Evolutionary conservation across 208 protist species (phyloP), one percentile per base, ranked within the genome.

Genomic region (Borovskyia barvae): DNA sequence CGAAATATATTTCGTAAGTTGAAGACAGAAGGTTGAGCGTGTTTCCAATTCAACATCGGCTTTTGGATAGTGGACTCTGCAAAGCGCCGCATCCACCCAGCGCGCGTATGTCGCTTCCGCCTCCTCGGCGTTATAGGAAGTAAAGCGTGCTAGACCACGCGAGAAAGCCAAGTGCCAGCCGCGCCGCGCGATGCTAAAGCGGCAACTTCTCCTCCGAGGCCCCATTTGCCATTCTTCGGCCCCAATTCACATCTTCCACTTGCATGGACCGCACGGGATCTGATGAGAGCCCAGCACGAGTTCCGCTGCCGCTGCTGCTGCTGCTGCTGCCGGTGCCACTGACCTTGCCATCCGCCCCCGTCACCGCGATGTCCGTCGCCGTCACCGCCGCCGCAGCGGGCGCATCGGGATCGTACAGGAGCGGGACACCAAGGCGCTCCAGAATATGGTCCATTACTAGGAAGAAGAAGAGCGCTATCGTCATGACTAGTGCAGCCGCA

Each of bases 371-470:
- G 47, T 12, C 46, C 2, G 19, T 30, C 17, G 33, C 39, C 20
- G 29, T 30, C 6, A 36, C 35, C 7, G 15, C 26, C 33, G 24
- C n/a, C 1, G 50, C 28, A 4, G 2, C 17, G 2, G 15, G 2
- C n/a, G 32, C 66, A 1, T 59, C 45, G 26, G 45, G 48, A 12
- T 65, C 53, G 56, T 53, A 54, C 35, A 63, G 42, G 8, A 77
- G 24, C 5, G 46, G 32, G 6, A 65, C 17, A 7, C 73, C 66
- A 12, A 42, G 39, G 5, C 48, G 54, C 46, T 82, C 72, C 22
- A 83, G 57, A 28, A 54, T 43, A 25, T 35, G 48, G 39, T 87
- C 80, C 17, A 69, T 35, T 2, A 66, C 6, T 30, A 67, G 69
- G 53, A 72, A 90, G 26, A 79, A 42, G 14, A 60, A 24, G 1